Evolutionary conservation across 1,139 yeast genomes (phyloP).

Genomic region (Zygosaccharomyces pseudobailii): DNA sequence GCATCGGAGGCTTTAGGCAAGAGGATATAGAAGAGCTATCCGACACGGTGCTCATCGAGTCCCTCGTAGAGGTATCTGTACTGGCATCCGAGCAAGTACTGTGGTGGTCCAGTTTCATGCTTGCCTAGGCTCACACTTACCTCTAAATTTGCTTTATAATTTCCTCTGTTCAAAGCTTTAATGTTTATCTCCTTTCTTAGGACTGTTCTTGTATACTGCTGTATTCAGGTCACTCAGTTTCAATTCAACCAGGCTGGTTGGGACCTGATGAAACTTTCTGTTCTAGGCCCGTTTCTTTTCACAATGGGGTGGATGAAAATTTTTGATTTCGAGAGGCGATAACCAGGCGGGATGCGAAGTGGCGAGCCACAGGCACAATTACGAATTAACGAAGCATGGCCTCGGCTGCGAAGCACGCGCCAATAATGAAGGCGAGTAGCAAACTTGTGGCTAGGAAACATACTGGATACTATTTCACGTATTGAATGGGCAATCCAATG

Average conservation of each 20-base stretch:
- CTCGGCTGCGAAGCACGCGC: too few species aligned
- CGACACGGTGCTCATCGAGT: constrained; percentile 2
- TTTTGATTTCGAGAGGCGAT: neutral
- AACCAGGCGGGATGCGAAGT: neutral
- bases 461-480: too few species aligned
- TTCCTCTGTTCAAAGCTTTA: neutral
- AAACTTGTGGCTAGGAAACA: too few species aligned
- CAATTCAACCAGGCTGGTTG: neutral
- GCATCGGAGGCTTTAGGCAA: constrained; percentile 1
- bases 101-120: constrained; percentile 1
- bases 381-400: too few species aligned
- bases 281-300: constrained; percentile 4
- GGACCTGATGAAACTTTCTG: constrained; percentile 2
- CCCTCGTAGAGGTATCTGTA: constrained; percentile 3
- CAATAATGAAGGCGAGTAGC: too few species aligned
- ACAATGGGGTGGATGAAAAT: neutral
- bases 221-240: neutral
- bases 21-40: constrained; percentile 3
- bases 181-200: neutral
- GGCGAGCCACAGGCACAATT: neutral
- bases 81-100: constrained; percentile 3
- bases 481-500: too few species aligned
- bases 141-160: neutral
- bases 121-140: neutral
- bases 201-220: neutral